A percentile compares a stretch with the other conserved stretches of the same genome.
Evolutionary conservation across 192 early-diverging fungal species (phyloP).

Genomic region (Linnemannia exigua): DNA sequence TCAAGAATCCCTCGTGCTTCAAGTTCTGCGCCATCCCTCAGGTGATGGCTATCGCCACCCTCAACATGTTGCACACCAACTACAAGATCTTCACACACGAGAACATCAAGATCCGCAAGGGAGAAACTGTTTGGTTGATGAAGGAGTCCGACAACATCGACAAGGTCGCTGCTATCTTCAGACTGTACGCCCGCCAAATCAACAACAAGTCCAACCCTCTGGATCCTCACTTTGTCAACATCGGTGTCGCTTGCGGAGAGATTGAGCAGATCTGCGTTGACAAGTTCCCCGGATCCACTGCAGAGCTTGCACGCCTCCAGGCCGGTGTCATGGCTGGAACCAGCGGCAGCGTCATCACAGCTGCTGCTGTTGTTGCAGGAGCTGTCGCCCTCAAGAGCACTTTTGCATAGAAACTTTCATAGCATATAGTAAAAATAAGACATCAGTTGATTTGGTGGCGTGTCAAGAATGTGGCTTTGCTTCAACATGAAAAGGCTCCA

Average conservation of each 20-base stretch:
- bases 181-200: conserved; percentile 73
- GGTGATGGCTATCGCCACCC: conserved; percentile 97
- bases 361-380: conserved; percentile 41
- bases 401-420: conserved; percentile 25
- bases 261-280: conserved; percentile 45
- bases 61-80: conserved; percentile 92
- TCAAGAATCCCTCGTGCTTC: conserved; percentile 88
- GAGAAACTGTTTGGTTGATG: conserved; percentile 82
- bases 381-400: conserved; percentile 38
- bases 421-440: background rate
- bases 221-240: conserved; percentile 76
- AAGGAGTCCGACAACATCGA: conserved; percentile 67
- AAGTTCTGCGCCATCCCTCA: conserved; percentile 99
- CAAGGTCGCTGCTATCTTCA: conserved; percentile 74
- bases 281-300: conserved; percentile 46
- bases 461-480: background rate
- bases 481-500: background rate
- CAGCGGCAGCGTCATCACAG: conserved; percentile 26
- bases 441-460: background rate
- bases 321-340: conserved; percentile 49
- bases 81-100: conserved; percentile 76
- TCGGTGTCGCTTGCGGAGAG: conserved; percentile 66
- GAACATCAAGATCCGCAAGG: conserved; percentile 95
- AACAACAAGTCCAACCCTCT: conserved; percentile 71
- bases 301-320: conserved; percentile 36